Base-by-base conservation (phyloP, 176 grass and related monocot species). In the Avena atlantica region DNA sequence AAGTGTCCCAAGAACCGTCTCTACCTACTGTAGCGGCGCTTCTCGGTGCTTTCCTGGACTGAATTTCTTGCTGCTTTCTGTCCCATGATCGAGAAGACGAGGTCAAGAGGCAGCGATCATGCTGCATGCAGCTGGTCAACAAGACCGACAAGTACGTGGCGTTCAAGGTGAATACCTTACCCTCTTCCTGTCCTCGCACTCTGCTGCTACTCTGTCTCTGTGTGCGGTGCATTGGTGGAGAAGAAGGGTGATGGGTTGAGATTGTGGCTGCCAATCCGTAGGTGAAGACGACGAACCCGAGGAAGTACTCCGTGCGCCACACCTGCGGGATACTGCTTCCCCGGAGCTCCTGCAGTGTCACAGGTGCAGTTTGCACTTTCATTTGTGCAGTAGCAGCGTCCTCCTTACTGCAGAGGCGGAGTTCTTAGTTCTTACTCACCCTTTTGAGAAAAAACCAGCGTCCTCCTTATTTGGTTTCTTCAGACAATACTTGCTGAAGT, bases 211-310 rank as follows among this genome's bases (percentile, higher is more conserved):
- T 59, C 70, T 34, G 31, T 74, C 12, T 59, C 70, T 34, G 31
- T 74, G 44, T 47, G 21, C 14, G 11, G 31, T 53, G 31, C 57
- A 74, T 21, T 24, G 66, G 67, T 5, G 73, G 23, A 24, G 71
- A 9, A 1, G 60, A 15, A 57, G 17, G 19, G 48, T 67, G 49
- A 78, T 51, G 45, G 61, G 17, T 56, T 79, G 62, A 0, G 17
- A 17, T 51, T 8, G n/a, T 51, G 19, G 12, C 45, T 48, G 55
- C 15, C 14, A 25, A 84, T 70, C 56, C 62, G 48, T 82, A 98
- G 96, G 92, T 98, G 75, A 98, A 98, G 87, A 98, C 96, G 42
- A 98, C 93, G 23, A 98, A 84, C 65, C 96, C 93, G 31, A 95
- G 90, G 75, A 98, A 94, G 79, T 98, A 95, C 81, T 92, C 86